Conservation (phyloP, 2,329 filamentous ascomycete genomes). For the Claviceps humidiphila region DNA sequence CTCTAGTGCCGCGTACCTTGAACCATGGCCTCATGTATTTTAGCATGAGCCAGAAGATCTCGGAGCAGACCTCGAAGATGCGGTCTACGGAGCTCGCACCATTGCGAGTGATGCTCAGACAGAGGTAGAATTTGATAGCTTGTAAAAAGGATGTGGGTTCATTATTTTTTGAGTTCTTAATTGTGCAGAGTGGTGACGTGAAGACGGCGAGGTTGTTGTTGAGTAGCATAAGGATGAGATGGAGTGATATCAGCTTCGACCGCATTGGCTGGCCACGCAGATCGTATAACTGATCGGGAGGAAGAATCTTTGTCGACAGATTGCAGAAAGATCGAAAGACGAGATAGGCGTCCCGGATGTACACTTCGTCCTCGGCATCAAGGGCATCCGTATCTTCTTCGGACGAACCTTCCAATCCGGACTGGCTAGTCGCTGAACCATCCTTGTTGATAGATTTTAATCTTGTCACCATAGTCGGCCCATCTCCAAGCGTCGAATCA, state of each 20-base stretch:
- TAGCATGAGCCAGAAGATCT: constrained; percentile 96
- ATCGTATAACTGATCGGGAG: constrained; percentile 84
- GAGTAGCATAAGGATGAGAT: constrained; percentile 87
- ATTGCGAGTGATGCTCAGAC: constrained; percentile 86
- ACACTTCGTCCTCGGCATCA: constrained; percentile 80
- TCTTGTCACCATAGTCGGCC: constrained; percentile 53
- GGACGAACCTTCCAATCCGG: constrained; percentile 37
- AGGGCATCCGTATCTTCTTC: constrained; percentile 46
- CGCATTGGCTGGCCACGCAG: constrained; percentile 91
- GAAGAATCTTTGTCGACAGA: constrained; percentile 80
- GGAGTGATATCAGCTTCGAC: constrained; percentile 87
- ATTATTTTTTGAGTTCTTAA: constrained; percentile 78
- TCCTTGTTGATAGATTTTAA: constrained; percentile 34
- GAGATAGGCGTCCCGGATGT: constrained; percentile 91
- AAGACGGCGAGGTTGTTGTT: constrained; percentile 91
- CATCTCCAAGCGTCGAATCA: constrained; percentile 53
- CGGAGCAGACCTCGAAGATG: constrained; percentile 90
- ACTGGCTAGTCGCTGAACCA: constrained; percentile 34
- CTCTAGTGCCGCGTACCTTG: constrained; percentile 45
- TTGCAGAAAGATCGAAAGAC: constrained; percentile 98
- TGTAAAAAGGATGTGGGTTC: constrained; percentile 85
- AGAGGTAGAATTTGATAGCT: constrained; percentile 93
- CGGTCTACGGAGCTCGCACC: constrained; percentile 83
- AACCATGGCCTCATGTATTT: constrained; percentile 87
- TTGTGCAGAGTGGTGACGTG: constrained; percentile 80